A percentile compares a stretch with the other conserved stretches of the same genome.
These are phyloP conservation scores for Plasmodium billcollinsi DNA, from an alignment of 169 alveolate genomes.

Conservation along the genomic window DNA sequence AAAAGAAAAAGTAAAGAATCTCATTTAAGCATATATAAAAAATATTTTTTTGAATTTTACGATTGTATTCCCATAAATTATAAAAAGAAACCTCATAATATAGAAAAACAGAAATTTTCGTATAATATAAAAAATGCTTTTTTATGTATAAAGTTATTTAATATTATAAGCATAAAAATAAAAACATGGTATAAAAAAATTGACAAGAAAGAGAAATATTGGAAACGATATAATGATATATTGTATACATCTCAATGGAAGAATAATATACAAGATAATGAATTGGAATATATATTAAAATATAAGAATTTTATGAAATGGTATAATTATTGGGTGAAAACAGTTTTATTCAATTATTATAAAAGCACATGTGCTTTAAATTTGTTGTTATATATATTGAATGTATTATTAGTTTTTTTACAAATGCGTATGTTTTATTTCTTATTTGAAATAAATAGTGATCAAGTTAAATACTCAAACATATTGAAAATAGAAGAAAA, in stretches of 20 bases:
- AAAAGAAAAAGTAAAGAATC: slow-evolving; percentile 9
- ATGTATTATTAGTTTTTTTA: slow-evolving; percentile 22
- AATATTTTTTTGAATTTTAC: slow-evolving; percentile 20
- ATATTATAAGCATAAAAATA: slow-evolving; percentile 7
- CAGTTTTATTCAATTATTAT: slow-evolving; percentile 28
- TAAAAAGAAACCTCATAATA: slow-evolving; percentile 14
- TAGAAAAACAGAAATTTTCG: slow-evolving; percentile 14
- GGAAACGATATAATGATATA: slow-evolving; percentile 39
- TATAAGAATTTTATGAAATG: slow-evolving; percentile 57
- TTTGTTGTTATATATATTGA: slow-evolving; percentile 14
- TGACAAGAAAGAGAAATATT: slow-evolving; percentile 15
- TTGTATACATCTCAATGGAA: slow-evolving; percentile 60
- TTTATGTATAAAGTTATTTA: slow-evolving; percentile 17
- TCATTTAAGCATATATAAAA: slow-evolving; percentile 1
- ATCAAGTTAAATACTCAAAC: neutral
- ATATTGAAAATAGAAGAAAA: neutral
- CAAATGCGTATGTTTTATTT: slow-evolving; percentile 27
- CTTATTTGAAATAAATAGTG: slow-evolving; percentile 11
- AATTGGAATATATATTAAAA: slow-evolving; percentile 56
- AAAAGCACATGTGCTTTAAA: slow-evolving; percentile 27
- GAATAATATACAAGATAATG: slow-evolving; percentile 34
- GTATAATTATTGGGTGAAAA: slow-evolving; percentile 66
- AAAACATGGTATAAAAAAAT: slow-evolving; percentile 7
- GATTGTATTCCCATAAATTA: slow-evolving; percentile 38
- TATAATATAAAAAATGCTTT: slow-evolving; percentile 1